Percentiles rank a stretch among this genome's conserved stretches.
Conservation (phyloP, 2,329 filamentous ascomycete genomes). For the Shiraia sp. region DNA sequence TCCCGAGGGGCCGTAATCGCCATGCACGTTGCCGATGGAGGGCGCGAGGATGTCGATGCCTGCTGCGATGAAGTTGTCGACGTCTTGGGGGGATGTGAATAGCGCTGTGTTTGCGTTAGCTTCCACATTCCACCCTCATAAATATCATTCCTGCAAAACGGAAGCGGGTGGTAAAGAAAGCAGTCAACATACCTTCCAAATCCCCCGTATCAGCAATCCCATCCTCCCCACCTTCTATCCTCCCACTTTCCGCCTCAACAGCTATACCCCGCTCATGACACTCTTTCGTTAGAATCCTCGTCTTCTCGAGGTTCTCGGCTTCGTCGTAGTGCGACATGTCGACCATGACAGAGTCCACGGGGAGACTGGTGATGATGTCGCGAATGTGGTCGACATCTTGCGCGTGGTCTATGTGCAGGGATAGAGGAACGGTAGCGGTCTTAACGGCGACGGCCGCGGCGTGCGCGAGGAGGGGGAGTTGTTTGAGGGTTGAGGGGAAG, state of each 20-base stretch:
- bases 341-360: slow-evolving; percentile 75
- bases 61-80: slow-evolving; percentile 68
- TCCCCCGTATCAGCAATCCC: slow-evolving; percentile 70
- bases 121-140: no score
- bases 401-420: slow-evolving; percentile 54
- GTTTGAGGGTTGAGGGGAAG: slow-evolving; percentile 67
- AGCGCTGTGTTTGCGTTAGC: slow-evolving; percentile 44
- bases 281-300: slow-evolving; percentile 62
- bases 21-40: slow-evolving; percentile 76
- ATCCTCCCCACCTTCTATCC: slow-evolving; percentile 74
- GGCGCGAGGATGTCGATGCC: slow-evolving; percentile 75
- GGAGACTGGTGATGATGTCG: slow-evolving; percentile 51
- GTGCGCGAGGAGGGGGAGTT: slow-evolving; percentile 57
- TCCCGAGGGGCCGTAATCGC: slow-evolving; percentile 68
- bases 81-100: slow-evolving; percentile 69
- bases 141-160: no score
- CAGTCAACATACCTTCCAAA: slow-evolving; percentile 56
- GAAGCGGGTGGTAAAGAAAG: no score
- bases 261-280: slow-evolving; percentile 67
- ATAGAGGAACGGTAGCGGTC: slow-evolving; percentile 48
- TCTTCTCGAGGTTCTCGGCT: slow-evolving; percentile 69
- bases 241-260: slow-evolving; percentile 70
- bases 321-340: slow-evolving; percentile 76
- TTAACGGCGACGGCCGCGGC: slow-evolving; percentile 48
- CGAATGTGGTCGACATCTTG: slow-evolving; percentile 50